A percentile compares a stretch with the other conserved stretches of the same genome.
phyloP scores from a whole-genome alignment of 2,329 filamentous ascomycete species.

The Colletotrichum eleusines region DNA sequence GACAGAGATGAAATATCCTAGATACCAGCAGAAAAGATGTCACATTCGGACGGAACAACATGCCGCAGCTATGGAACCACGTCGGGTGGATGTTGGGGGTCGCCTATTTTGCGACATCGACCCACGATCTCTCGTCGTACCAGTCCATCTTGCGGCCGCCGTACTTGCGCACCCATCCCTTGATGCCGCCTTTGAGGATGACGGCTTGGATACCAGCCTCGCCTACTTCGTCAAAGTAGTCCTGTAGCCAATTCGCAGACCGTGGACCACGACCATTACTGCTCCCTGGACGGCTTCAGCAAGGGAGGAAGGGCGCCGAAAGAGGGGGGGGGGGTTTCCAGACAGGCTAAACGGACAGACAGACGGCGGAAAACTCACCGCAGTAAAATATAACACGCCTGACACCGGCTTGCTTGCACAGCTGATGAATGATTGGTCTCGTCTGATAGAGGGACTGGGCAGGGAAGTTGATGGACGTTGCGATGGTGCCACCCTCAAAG shows the following conservation, averaged over 20 bases:
- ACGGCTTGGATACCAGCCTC: slow-evolving; percentile 58
- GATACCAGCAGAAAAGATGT: slow-evolving; percentile 47
- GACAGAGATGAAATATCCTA: slow-evolving; percentile 44
- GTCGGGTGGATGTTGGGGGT: not conserved
- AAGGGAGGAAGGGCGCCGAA: not conserved
- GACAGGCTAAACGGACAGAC: not conserved
- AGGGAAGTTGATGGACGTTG: slow-evolving; percentile 68
- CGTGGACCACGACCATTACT: slow-evolving; percentile 63
- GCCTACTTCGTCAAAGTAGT: slow-evolving; percentile 63
- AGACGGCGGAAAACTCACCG: slow-evolving; percentile 51
- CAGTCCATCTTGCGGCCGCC: slow-evolving; percentile 61
- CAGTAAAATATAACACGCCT: slow-evolving; percentile 67
- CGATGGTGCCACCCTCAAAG: slow-evolving; percentile 70
- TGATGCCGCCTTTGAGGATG: slow-evolving; percentile 65
- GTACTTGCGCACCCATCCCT: slow-evolving; percentile 66
- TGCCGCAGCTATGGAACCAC: slow-evolving; percentile 22
- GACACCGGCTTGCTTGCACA: slow-evolving; percentile 63
- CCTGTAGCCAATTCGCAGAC: slow-evolving; percentile 68
- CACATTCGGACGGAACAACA: slow-evolving; percentile 21
- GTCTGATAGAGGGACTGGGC: slow-evolving; percentile 67
- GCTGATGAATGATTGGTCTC: slow-evolving; percentile 59
- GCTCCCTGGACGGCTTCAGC: slow-evolving; percentile 55
- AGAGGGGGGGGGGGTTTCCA: not conserved
- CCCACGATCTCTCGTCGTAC: slow-evolving; percentile 60
- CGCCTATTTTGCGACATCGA: slow-evolving; percentile 18